Evolutionary conservation across 2,329 filamentous ascomycete genomes (phyloP).

Genomic region (Zelopaecilomyces penicillatus): DNA sequence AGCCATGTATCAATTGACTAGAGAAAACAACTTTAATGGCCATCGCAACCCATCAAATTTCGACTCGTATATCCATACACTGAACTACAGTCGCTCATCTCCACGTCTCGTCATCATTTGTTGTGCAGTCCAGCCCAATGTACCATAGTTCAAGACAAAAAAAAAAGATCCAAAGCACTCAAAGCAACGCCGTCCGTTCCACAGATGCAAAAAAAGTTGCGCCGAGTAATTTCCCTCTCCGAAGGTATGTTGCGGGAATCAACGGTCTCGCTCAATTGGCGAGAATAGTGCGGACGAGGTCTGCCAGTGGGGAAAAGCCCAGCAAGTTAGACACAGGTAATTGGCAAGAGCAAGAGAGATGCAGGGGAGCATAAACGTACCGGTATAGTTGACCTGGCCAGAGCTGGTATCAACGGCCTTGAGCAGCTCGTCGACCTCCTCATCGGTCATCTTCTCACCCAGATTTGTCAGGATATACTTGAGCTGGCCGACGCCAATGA

Average conservation of each 20-base stretch:
- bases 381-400: conserved; percentile 95
- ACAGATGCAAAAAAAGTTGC: conserved; percentile 23
- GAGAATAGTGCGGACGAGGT: conserved; percentile 78
- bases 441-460: conserved; percentile 98
- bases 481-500: conserved; percentile 94
- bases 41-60: no score
- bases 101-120: conserved; percentile 3
- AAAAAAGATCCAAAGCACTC: conserved; percentile 5
- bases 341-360: neutral
- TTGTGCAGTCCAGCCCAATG: conserved; percentile 4
- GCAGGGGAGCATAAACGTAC: conserved; percentile 40
- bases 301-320: conserved; percentile 30
- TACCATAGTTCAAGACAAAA: conserved; percentile 1
- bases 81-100: conserved; percentile 4
- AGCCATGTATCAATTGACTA: no score
- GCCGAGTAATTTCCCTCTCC: conserved; percentile 6
- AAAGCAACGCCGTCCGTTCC: conserved; percentile 25
- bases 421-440: conserved; percentile 96
- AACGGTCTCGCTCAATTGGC: conserved; percentile 53
- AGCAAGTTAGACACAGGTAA: conserved; percentile 1
- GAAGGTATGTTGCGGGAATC: conserved; percentile 1
- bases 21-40: no score
- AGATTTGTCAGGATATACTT: conserved; percentile 97
- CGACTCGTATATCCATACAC: conserved; percentile 3
- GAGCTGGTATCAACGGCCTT: conserved; percentile 96